Base-by-base conservation (phyloP, 805 yeast genomes). In the Metschnikowia lachancei region DNA sequence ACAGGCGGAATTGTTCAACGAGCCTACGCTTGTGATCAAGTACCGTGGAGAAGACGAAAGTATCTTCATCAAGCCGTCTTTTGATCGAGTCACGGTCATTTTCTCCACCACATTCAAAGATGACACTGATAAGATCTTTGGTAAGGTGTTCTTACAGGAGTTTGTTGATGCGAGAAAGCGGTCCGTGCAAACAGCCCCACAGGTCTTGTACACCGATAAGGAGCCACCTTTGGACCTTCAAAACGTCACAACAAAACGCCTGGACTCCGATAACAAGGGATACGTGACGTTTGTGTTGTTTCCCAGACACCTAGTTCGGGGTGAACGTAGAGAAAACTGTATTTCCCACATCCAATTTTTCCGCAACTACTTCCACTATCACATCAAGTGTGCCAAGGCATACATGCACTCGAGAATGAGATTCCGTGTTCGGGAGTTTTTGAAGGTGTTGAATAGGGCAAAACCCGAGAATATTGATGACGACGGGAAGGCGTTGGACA, bases 341-440 rank as follows among this genome's bases (percentile, higher is more conserved):
- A 87, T 94, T 53, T 83, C 95, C 31, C 97, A 91, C 66, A 86
- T 94, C 61, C 90, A 89, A 62, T 75, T 88, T 47, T 94, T 94
- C 72, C 80, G 99, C 69, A 95, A 91, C 62, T 94, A 92, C 71
- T 94, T 94, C 85, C 99, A 94, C 67, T 94, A 92, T 69, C 99
- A 94, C 65, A 94, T 94, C 74, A 94, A 94, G 72, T 92, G 97
- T 67, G 90, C 97, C 51, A 94, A 94, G 76, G 98, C 99, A 30
- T 94, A 87, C 70, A 83, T 94, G 84, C 99, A 94, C 69, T 89
- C 96, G 42, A 84, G 99, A 76, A 94, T 94, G 99, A 82, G 99
- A 68, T 88, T 76, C 69, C 81, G 99, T 61, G 98, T 94, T 19
- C 83, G 86, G 57, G 94, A 95, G 60, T 94, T 91, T 74, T 80